A percentile compares a stretch with the other conserved stretches of the same genome.
phyloP scores from a whole-genome alignment of 2,329 filamentous ascomycete species.

The Xylariomycetidae sp. region DNA sequence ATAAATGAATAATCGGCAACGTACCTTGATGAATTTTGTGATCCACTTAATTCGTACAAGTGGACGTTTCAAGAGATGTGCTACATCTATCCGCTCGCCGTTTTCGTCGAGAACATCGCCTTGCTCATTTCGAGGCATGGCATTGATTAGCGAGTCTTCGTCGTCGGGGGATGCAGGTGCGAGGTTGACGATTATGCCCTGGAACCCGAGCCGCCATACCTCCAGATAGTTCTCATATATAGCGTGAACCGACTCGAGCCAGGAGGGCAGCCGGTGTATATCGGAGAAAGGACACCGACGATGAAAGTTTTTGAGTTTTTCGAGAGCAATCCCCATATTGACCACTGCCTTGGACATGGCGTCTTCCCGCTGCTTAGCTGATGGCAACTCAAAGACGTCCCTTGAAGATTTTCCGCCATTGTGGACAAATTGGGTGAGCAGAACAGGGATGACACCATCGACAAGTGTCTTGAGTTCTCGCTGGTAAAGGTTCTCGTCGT shows the following conservation, averaged over 20 bases:
- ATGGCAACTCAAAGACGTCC: conserved; percentile 61
- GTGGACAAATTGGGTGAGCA: conserved; percentile 79
- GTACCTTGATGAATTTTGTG: conserved; percentile 73
- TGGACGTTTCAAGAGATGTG: conserved; percentile 85
- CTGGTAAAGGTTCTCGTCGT: conserved; percentile 84
- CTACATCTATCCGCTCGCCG: conserved; percentile 89
- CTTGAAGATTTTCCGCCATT: conserved; percentile 59
- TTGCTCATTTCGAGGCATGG: conserved; percentile 56
- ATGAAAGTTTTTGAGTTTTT: conserved; percentile 77
- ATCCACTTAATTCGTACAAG: conserved; percentile 85
- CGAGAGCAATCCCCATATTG: conserved; percentile 86
- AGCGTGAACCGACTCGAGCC: conserved; percentile 73
- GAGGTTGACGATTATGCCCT: conserved; percentile 90
- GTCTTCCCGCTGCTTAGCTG: conserved; percentile 48
- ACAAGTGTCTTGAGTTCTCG: conserved; percentile 89
- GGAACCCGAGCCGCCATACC: conserved; percentile 89
- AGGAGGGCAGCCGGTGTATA: conserved; percentile 66
- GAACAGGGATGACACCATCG: conserved; percentile 89
- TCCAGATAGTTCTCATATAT: conserved; percentile 83
- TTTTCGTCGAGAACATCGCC: conserved; percentile 67
- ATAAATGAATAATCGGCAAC: conserved; percentile 5
- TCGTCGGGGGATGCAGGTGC: conserved; percentile 63
- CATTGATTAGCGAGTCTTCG: conserved; percentile 55
- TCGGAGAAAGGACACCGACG: conserved; percentile 73
- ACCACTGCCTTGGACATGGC: conserved; percentile 80